Conservation (phyloP, 176 grass and related monocot genomes). For the Elaeis guineensis region DNA sequence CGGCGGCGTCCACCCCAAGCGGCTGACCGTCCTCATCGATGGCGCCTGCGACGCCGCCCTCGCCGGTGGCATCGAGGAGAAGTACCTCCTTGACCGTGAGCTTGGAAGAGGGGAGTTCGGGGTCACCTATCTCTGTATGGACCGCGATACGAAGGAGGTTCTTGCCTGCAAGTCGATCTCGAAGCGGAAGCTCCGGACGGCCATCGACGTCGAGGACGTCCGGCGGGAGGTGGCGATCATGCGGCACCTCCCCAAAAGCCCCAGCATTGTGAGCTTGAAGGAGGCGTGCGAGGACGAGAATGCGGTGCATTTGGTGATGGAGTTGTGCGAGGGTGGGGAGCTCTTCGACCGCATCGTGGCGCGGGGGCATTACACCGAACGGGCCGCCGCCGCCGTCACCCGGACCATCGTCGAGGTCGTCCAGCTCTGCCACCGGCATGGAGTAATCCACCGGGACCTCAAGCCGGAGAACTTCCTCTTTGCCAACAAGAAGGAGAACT, state of each 20-base stretch:
- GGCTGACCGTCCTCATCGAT: slow-evolving; percentile 60
- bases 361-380: slow-evolving; percentile 90
- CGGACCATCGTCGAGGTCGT: slow-evolving; percentile 94
- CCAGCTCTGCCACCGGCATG: slow-evolving; percentile 93
- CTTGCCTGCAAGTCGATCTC: slow-evolving; percentile 99
- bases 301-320: slow-evolving; percentile 96
- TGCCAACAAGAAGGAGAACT: slow-evolving; percentile 97
- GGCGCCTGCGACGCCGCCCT: slow-evolving; percentile 27
- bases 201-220: slow-evolving; percentile 96
- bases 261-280: slow-evolving; percentile 63
- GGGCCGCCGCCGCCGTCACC: slow-evolving; percentile 63
- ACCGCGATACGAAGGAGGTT: slow-evolving; percentile 68
- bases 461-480: slow-evolving; percentile 98
- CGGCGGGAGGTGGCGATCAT: slow-evolving; percentile 95
- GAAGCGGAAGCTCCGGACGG: slow-evolving; percentile 87
- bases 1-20: slow-evolving; percentile 31
- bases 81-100: slow-evolving; percentile 79
- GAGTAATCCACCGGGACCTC: slow-evolving; percentile 93
- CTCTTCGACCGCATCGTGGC: slow-evolving; percentile 98
- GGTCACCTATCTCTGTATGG: slow-evolving; percentile 94
- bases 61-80: slow-evolving; percentile 55
- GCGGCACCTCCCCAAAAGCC: slow-evolving; percentile 77
- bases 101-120: slow-evolving; percentile 97
- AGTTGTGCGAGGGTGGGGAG: slow-evolving; percentile 99
- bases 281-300: slow-evolving; percentile 96